Base-by-base conservation (phyloP, 768 basidiomycete species). In the Rhodotorula kratochvilovae region DNA sequence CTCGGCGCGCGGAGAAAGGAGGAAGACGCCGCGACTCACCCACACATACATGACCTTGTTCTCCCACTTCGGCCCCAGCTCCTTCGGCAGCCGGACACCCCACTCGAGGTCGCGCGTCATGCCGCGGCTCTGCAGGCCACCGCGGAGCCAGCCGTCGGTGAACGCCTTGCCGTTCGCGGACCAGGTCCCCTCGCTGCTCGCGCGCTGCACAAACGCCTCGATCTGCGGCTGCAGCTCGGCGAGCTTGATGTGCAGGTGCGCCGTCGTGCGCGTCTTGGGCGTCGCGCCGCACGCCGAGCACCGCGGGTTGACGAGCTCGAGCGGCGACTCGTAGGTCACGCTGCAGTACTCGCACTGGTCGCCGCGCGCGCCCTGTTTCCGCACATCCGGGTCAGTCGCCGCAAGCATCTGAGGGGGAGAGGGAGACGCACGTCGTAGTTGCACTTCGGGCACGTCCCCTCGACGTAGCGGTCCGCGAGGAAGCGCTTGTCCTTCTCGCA, bases 1-100 rank as follows among this genome's bases (percentile, higher is more conserved):
- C 23, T 39, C 39, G 8, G 8, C 39, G 39, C 39, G 39, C 39
- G 23, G 39, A 50, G 33, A 27, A 7, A 12, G 7, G 46, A 39
- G 39, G n/a, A 13, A 15, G 29, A 59, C 29, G 5, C 11, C 31
- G 11, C 23, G n/a, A 84, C 90, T 71, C 78, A 94, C 91, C 92
- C 94, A 96, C 71, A 97, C 94, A 81, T 96, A 99, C 70, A 98
- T 87, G 59, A 99, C 96, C 81, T 99, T 99, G 25, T 88, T 88
- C 76, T 86, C 84, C 93, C 97, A 94, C 60, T 89, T 90, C 73
- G 88, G 82, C 62, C 88, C 87, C 76, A 91, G 88, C 72, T 90
- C 87, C 84, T 85, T 66, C 2, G 95, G 95, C 27, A 98, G 91
- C 8, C 91, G 89, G 27, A 99, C 92, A 68, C 96, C 96, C 96